phyloP scores from a whole-genome alignment of 2,329 filamentous ascomycete genomes.

The Sarocladium kiliense region DNA sequence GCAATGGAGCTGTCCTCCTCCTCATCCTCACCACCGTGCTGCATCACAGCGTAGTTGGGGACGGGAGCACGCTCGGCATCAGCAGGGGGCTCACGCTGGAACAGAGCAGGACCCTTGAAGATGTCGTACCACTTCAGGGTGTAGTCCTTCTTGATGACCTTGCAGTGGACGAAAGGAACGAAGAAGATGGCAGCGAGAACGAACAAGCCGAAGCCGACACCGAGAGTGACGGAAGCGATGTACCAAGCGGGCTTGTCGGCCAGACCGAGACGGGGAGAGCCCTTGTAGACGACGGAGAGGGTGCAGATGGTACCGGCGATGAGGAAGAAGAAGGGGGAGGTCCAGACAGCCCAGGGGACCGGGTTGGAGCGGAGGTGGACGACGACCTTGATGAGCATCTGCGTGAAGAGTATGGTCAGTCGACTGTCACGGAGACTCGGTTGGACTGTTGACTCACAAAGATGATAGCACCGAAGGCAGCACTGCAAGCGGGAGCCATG shows the following conservation, averaged over 20 bases:
- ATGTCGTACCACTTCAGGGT: constrained; percentile 59
- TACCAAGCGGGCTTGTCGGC: constrained; percentile 63
- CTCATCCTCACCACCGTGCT: constrained; percentile 51
- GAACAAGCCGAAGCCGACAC: constrained; percentile 55
- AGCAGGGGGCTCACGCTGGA: constrained; percentile 50
- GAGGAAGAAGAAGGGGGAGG: constrained; percentile 72
- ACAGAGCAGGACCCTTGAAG: constrained; percentile 58
- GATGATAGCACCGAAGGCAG: constrained; percentile 59
- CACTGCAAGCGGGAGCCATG: constrained; percentile 67
- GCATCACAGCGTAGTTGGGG: constrained; percentile 73
- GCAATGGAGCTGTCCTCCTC: constrained; percentile 18
- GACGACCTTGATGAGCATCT: constrained; percentile 61
- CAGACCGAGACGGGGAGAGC: constrained; percentile 62
- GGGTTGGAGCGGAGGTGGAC: constrained; percentile 70
- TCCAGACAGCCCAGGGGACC: constrained; percentile 67
- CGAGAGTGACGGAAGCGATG: constrained; percentile 61
- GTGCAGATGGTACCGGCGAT: constrained; percentile 70
- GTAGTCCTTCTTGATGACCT: constrained; percentile 64
- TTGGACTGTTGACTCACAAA: constrained; percentile 41
- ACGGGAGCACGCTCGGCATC: constrained; percentile 52
- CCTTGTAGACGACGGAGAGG: constrained; percentile 76
- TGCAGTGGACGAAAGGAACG: constrained; percentile 62
- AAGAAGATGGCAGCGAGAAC: constrained; percentile 64
- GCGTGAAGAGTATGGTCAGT: too few relatives aligned
- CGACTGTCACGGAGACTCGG: too few relatives aligned